These are phyloP conservation scores for Cutaneotrichosporon dermatis DNA, from an alignment of 1,284 basidiomycete genomes.

Conservation along the genomic window DNA sequence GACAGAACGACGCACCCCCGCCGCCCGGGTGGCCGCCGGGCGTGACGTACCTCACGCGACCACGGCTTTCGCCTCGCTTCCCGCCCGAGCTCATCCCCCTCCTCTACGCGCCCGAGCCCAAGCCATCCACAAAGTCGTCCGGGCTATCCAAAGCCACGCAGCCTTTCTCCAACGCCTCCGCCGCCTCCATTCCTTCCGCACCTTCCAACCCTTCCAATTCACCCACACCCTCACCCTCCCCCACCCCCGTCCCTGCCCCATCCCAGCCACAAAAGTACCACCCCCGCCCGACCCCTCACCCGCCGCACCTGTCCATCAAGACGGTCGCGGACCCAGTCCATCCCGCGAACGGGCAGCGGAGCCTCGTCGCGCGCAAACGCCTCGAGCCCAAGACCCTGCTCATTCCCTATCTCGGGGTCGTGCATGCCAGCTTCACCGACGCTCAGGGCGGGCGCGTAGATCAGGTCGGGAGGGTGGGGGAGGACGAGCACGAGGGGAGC, in stretches of 20 bases:
- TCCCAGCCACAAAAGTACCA: background rate
- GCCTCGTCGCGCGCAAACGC: conserved; percentile 71
- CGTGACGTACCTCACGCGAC: conserved; percentile 40
- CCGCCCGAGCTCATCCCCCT: conserved; percentile 31
- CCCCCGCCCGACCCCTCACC: background rate
- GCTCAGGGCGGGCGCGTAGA: conserved; percentile 46
- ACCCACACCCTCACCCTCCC: too few species aligned
- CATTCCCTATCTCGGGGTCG: conserved; percentile 75
- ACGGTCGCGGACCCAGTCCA: conserved; percentile 51
- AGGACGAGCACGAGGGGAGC: conserved; percentile 31
- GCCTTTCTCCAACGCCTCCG: too few species aligned
- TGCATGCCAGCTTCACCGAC: conserved; percentile 46
- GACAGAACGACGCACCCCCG: conserved; percentile 28
- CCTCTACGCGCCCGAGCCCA: conserved; percentile 5
- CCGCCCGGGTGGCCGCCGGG: conserved; percentile 43
- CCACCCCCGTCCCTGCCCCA: too few species aligned
- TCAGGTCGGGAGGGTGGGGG: background rate
- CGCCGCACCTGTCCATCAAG: conserved; percentile 33
- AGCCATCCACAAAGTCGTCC: background rate
- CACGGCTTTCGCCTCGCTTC: conserved; percentile 39
- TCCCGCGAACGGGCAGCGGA: conserved; percentile 75
- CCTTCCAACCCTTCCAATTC: too few species aligned
- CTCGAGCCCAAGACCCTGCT: conserved; percentile 64
- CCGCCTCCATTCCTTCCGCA: too few species aligned
- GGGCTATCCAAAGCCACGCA: too few species aligned